Conservation (phyloP, 306 rosid species). For the Castanea mollissima region DNA sequence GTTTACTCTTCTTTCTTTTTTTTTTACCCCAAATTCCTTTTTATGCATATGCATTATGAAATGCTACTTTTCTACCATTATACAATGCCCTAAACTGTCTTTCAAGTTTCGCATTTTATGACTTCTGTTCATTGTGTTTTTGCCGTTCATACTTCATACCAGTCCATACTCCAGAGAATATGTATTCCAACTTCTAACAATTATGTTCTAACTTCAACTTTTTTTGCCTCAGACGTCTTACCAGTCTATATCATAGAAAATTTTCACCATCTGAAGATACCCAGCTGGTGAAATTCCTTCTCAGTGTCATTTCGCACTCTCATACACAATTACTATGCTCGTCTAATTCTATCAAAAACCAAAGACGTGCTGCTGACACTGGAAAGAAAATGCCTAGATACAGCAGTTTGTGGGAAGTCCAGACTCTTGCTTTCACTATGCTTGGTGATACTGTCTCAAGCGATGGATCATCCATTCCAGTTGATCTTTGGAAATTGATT, state of each 20-base stretch:
- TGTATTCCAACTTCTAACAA: background rate
- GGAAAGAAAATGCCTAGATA: constrained; percentile 38
- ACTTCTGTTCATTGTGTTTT: too few relatives aligned
- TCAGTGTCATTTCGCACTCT: constrained; percentile 53
- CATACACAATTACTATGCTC: constrained; percentile 42
- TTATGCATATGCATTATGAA: background rate
- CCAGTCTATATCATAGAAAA: constrained; percentile 43
- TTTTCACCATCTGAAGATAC: constrained; percentile 49
- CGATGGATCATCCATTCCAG: constrained; percentile 51
- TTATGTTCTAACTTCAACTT: background rate
- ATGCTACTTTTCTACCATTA: background rate
- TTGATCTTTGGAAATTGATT: constrained; percentile 67
- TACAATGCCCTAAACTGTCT: too few relatives aligned
- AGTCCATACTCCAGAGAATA: too few relatives aligned
- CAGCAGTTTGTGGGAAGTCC: constrained; percentile 61
- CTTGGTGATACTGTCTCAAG: constrained; percentile 73
- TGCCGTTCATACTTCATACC: too few relatives aligned
- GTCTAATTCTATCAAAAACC: constrained; percentile 28
- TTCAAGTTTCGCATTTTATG: too few relatives aligned
- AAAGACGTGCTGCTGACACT: constrained; percentile 27
- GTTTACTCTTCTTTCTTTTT: background rate
- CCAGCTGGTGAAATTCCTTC: constrained; percentile 62
- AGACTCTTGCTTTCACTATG: constrained; percentile 62
- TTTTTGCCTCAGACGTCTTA: constrained; percentile 46
- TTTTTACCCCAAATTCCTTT: too few relatives aligned